Percentiles rank a stretch among this genome's conserved stretches.
These are phyloP conservation scores for Candida glucosophila DNA, from an alignment of 1,139 yeast genomes.

Conservation along the genomic window DNA sequence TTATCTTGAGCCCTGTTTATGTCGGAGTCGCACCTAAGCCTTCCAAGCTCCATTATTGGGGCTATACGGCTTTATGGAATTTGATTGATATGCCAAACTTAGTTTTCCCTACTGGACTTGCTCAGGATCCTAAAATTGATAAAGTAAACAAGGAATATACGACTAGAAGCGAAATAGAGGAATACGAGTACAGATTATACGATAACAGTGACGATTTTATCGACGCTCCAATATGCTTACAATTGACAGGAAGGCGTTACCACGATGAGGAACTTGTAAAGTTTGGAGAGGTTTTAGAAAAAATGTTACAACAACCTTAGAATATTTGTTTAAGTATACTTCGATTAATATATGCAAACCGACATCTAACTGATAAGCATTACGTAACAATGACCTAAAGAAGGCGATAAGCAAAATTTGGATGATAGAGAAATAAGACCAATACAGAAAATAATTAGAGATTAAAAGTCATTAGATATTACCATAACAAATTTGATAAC, in stretches of 20 bases:
- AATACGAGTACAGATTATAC: constrained; percentile 5
- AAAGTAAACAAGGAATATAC: constrained; percentile 2
- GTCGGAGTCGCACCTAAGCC: constrained; percentile 9
- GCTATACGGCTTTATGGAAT: constrained; percentile 16
- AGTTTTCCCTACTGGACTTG: constrained; percentile 10
- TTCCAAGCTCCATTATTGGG: constrained; percentile 14
- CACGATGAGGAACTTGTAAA: constrained; percentile 43
- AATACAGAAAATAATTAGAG: too few relatives aligned
- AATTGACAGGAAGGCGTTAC: constrained; percentile 43
- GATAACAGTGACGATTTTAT: constrained; percentile 30
- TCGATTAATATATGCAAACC: too few relatives aligned
- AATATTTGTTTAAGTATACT: too few relatives aligned
- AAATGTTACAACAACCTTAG: too few relatives aligned
- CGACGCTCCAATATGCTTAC: constrained; percentile 48
- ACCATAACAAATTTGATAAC: too few relatives aligned
- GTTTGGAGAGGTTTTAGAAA: constrained; percentile 1
- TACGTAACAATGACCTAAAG: too few relatives aligned
- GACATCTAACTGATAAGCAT: too few relatives aligned
- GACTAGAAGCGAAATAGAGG: constrained; percentile 5
- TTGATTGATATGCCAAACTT: constrained; percentile 15
- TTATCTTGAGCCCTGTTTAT: constrained; percentile 7
- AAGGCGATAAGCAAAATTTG: too few relatives aligned
- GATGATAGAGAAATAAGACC: too few relatives aligned
- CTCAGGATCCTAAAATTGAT: constrained; percentile 3
- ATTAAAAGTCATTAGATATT: too few relatives aligned